Evolutionary conservation across 164 flowering plant species (phyloP), one percentile per base, ranked within the genome.

Genomic region (Santalum album): DNA sequence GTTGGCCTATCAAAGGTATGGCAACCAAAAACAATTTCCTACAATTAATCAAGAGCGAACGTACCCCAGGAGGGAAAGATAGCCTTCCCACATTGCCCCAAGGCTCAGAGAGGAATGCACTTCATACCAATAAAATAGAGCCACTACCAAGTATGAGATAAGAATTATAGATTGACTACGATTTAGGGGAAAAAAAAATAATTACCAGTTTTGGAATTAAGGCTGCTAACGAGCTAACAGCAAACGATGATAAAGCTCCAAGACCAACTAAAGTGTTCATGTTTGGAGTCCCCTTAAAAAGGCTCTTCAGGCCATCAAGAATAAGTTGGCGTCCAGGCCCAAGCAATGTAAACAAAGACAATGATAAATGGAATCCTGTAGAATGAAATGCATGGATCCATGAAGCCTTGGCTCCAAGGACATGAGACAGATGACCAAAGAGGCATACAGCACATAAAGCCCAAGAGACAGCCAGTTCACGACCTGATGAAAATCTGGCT

Each of bases 261-360:
- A 94, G 97, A 70, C 99, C 92, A 73, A 94, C 97, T 78, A 94
- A 77, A 36, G 99, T 87, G 61, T 94, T 94, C 99, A 94, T 94
- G 70, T 94, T 94, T 51, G 99, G 99, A 58, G 78, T 70, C 55
- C 97, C 96, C 69, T 71, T 87, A 35, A 73, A 53, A 53, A 94
- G 82, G 62, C 92, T 90, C 69, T 74, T 90, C 27, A 90, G 49
- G 36, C 99, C 99, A 77, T 90, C 97, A 64, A 76, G 18, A 47
- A 94, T 83, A 58, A 94, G 87, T 54, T 76, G 82, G 26, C 96
- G 87, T 5, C 99, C 99, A 65, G 99, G 99, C 63, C 85, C 97
- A 67, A 94, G 75, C 75, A 94, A 77, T 39, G 99, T 86, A 73
- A 87, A 80, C 39, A 94, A 73, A 64, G 86, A 94, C 66, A 94